Base-by-base conservation (phyloP, 192 early-diverging fungal species). In the Coemansia sp. region DNA sequence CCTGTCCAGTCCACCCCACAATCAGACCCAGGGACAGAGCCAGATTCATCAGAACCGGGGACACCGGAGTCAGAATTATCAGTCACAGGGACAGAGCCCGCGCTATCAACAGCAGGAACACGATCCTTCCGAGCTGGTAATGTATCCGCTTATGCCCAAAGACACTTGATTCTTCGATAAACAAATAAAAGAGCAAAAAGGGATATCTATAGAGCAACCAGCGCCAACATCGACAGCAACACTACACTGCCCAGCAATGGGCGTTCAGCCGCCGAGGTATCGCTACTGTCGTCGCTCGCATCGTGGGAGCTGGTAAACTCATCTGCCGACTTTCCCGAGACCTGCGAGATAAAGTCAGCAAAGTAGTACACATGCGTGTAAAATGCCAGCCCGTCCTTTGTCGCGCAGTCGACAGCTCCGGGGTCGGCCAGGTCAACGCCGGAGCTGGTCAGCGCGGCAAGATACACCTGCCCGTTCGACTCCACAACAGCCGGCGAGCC, bases 351-450 rank as follows among this genome's bases (percentile, higher is more conserved):
- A 69, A 75, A 81, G 59, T 55, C 52, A 20, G 69, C 55, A 44
- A 60, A 81, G 52, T 75, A 66, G 60, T 62, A 59, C 26, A 75
- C 57, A 37, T 72, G 78, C 11, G 78, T 81, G 67, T 81, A 81
- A 23, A 81, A 72, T 0, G 69, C 73, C 36, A 81, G 55, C 1
- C 73, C 78, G 34, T 72, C 57, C 8, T 44, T 38, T 2, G 62
- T 71, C 0, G 66, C 78, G 4, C 78, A 81, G 34, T 68, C 70
- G 12, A 57, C 59, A 14, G 62, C 50, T 2, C 64, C 67, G 2
- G 78, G 68, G 36, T 71, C 54, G 10, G 37, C 46, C 14, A 71
- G 31, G 25, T 80, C 72, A 11, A 66, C 53, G 31, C 73, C 78
- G 1, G 72, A 63, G 51, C 73, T 75, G 63, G 78, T 81, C 15